These are phyloP conservation scores for Baudoinia panamericana DNA, from an alignment of 495 filamentous ascomycete species.

Conservation along the genomic window DNA sequence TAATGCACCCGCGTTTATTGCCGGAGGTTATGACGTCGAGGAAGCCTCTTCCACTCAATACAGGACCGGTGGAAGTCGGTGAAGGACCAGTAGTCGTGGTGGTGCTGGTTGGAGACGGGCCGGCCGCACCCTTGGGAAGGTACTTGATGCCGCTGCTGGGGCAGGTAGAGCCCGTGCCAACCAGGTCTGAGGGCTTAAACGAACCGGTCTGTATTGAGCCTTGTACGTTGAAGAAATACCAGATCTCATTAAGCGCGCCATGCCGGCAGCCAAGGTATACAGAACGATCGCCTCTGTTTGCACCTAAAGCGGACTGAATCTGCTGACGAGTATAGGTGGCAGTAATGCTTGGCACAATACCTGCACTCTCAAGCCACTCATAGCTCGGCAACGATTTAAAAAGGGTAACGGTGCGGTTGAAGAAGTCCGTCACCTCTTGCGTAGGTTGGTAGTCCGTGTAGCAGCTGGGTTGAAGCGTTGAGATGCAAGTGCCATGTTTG, in stretches of 20 bases:
- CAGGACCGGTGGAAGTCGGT: conserved; percentile 12
- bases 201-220: conserved; percentile 63
- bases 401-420: conserved; percentile 42
- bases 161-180: conserved; percentile 51
- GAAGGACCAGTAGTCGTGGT: conserved; percentile 8
- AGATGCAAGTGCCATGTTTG: conserved; percentile 70
- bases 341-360: conserved; percentile 48
- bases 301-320: conserved; percentile 51
- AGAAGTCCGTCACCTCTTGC: conserved; percentile 51
- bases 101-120: conserved; percentile 9
- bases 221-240: conserved; percentile 73
- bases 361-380: conserved; percentile 37
- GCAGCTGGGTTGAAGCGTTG: conserved; percentile 57
- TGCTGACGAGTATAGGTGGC: conserved; percentile 50
- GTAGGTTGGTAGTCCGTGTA: conserved; percentile 51
- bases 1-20: conserved; percentile 50
- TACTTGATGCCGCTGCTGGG: conserved; percentile 49
- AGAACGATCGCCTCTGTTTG: conserved; percentile 44
- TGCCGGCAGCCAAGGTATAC: conserved; percentile 57
- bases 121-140: conserved; percentile 43
- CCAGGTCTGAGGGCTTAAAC: conserved; percentile 53
- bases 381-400: conserved; percentile 55
- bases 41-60: conserved; percentile 44
- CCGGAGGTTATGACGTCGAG: conserved; percentile 42
- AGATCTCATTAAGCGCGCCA: conserved; percentile 58